Percentiles rank a stretch among this genome's conserved stretches.
Conservation (phyloP, 805 yeast species). For the Candida montana region DNA sequence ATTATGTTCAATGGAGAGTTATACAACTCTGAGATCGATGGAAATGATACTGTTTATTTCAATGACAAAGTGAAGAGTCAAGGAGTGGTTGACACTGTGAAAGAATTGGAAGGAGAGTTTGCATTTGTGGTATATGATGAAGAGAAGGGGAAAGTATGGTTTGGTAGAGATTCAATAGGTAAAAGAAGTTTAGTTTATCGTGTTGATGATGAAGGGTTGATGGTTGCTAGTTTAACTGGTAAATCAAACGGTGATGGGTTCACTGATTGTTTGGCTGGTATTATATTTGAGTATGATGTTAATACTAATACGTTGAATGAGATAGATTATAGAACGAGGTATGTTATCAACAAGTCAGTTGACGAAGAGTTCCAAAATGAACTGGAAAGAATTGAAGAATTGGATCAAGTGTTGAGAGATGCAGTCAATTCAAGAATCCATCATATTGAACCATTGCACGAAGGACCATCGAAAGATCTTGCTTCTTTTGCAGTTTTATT, state of each 20-base stretch:
- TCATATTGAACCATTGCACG: constrained; percentile 54
- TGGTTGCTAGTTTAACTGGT: constrained; percentile 43
- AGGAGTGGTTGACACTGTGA: constrained; percentile 36
- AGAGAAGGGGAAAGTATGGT: constrained; percentile 41
- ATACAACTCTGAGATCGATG: constrained; percentile 52
- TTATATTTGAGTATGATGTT: constrained; percentile 40
- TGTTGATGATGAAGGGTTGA: constrained; percentile 29
- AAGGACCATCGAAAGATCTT: constrained; percentile 22
- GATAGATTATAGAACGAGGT: constrained; percentile 8
- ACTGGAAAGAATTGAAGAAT: constrained; percentile 9
- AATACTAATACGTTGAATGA: constrained; percentile 15
- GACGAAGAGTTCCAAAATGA: constrained; percentile 19
- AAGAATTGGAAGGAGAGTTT: constrained; percentile 70
- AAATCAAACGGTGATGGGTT: constrained; percentile 28
- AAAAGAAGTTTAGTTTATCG: constrained; percentile 65
- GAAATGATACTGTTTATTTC: constrained; percentile 58
- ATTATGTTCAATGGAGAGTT: constrained; percentile 91
- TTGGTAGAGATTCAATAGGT: constrained; percentile 83
- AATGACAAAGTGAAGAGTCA: constrained; percentile 8
- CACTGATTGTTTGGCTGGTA: constrained; percentile 52
- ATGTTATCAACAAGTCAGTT: constrained; percentile 16
- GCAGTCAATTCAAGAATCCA: constrained; percentile 48
- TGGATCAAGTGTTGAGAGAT: constrained; percentile 27
- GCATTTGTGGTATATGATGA: constrained; percentile 54
- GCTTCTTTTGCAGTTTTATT: constrained; percentile 56